These are phyloP conservation scores for Kernera saxatilis DNA, from an alignment of 345 rosid genomes.

Conservation along the genomic window DNA sequence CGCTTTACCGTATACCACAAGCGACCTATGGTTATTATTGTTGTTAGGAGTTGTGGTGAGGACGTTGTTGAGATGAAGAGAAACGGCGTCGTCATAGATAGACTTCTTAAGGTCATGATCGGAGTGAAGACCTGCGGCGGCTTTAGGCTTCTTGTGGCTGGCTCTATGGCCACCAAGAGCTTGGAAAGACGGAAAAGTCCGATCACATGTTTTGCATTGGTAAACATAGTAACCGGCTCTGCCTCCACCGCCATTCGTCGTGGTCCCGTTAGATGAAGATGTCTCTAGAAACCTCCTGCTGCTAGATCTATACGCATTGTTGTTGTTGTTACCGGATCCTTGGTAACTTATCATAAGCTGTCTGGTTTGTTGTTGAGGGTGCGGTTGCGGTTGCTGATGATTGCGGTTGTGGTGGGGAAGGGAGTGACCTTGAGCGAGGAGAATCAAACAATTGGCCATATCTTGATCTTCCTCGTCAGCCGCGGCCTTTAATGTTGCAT, in stretches of 20 bases:
- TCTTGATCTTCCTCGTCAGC: constrained; percentile 78
- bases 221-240: constrained; percentile 76
- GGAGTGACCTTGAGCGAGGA: constrained; percentile 69
- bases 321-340: constrained; percentile 12
- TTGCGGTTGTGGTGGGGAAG: constrained; percentile 8
- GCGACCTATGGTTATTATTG: constrained; percentile 26
- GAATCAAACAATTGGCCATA: constrained; percentile 91
- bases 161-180: constrained; percentile 98
- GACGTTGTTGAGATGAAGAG: constrained; percentile 52
- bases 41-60: constrained; percentile 14
- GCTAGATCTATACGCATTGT: constrained; percentile 39
- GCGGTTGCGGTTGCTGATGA: not conserved
- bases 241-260: constrained; percentile 33
- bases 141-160: constrained; percentile 86
- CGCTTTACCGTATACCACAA: constrained; percentile 14
- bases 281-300: constrained; percentile 67
- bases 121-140: constrained; percentile 6
- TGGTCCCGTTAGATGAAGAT: constrained; percentile 31
- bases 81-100: constrained; percentile 42
- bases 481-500: constrained; percentile 30
- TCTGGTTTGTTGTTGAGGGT: constrained; percentile 24
- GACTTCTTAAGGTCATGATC: constrained; percentile 34
- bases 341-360: constrained; percentile 17
- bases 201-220: constrained; percentile 87
- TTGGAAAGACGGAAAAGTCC: constrained; percentile 88